Conservation (phyloP, 1,139 yeast species). For the Debaryomyces sp. region DNA sequence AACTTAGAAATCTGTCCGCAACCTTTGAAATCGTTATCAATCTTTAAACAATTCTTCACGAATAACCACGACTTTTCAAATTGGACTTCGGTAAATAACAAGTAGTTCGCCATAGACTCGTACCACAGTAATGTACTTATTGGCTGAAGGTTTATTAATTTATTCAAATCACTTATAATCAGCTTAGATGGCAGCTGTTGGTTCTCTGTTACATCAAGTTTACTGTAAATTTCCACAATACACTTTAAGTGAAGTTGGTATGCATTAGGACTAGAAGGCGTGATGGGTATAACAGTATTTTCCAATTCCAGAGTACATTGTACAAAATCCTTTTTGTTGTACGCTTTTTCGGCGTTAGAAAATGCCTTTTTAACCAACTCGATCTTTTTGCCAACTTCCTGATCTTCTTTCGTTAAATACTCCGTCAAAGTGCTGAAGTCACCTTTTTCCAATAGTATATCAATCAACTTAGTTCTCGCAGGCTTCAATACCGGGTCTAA, state of each 20-base stretch:
- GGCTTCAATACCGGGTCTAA: slow-evolving; percentile 42
- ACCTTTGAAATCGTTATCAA: slow-evolving; percentile 62
- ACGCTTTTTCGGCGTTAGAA: slow-evolving; percentile 18
- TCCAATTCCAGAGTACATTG: slow-evolving; percentile 26
- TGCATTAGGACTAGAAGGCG: slow-evolving; percentile 26
- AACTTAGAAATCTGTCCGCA: slow-evolving; percentile 58
- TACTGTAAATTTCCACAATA: slow-evolving; percentile 17
- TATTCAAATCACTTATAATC: slow-evolving; percentile 27
- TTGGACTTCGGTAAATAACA: slow-evolving; percentile 54
- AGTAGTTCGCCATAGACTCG: slow-evolving; percentile 39
- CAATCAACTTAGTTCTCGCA: slow-evolving; percentile 47
- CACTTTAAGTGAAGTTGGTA: slow-evolving; percentile 26
- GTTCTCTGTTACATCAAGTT: slow-evolving; percentile 14
- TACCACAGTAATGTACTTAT: slow-evolving; percentile 34
- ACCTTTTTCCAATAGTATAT: slow-evolving; percentile 50
- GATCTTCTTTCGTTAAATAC: slow-evolving; percentile 16
- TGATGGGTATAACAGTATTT: slow-evolving; percentile 21
- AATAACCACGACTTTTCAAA: slow-evolving; percentile 51
- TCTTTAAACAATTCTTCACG: slow-evolving; percentile 63
- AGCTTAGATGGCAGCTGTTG: slow-evolving; percentile 18
- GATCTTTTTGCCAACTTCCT: slow-evolving; percentile 19
- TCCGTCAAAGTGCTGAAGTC: slow-evolving; percentile 30
- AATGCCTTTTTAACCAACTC: slow-evolving; percentile 21
- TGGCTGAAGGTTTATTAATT: slow-evolving; percentile 33
- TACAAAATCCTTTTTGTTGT: slow-evolving; percentile 18